Evolutionary conservation across 164 flowering plant genomes (phyloP).

Genomic region (Annona squamosa): DNA sequence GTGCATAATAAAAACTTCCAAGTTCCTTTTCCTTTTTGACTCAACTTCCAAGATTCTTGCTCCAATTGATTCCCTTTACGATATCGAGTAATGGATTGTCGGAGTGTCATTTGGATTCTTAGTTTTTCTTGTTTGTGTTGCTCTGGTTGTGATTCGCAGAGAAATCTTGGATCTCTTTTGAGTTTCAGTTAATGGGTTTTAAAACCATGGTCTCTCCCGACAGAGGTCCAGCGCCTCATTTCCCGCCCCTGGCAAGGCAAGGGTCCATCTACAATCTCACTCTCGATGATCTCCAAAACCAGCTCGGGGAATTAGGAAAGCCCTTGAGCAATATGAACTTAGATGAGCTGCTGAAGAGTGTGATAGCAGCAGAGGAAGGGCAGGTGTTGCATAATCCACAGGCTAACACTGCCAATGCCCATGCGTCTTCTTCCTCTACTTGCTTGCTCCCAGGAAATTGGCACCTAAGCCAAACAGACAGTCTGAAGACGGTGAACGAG

Average conservation of each 20-base stretch:
- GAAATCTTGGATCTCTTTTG: neutral
- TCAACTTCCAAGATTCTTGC: no score
- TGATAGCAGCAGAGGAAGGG: conserved; percentile 11
- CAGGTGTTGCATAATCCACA: conserved; percentile 8
- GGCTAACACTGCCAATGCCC: neutral
- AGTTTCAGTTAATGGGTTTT: conserved; percentile 17
- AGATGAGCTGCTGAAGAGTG: conserved; percentile 27
- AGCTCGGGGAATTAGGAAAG: conserved; percentile 20
- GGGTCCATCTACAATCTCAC: conserved; percentile 19
- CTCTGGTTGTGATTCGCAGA: neutral
- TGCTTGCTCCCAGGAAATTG: conserved; percentile 16
- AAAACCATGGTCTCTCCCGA: conserved; percentile 22
- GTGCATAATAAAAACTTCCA: no score
- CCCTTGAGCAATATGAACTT: conserved; percentile 24
- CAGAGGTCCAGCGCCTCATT: conserved; percentile 16
- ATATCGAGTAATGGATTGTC: no score
- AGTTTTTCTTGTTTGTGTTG: no score
- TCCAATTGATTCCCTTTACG: no score
- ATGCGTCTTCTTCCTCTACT: conserved; percentile 18
- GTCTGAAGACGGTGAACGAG: conserved; percentile 27
- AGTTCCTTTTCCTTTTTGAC: no score
- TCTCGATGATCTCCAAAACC: conserved; percentile 27
- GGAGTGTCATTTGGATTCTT: neutral
- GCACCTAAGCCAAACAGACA: conserved; percentile 14
- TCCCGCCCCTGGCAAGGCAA: conserved; percentile 17